Evolutionary conservation across 371 early-diverging fungal genomes (phyloP).

Genomic region (Mortierella sp.): DNA sequence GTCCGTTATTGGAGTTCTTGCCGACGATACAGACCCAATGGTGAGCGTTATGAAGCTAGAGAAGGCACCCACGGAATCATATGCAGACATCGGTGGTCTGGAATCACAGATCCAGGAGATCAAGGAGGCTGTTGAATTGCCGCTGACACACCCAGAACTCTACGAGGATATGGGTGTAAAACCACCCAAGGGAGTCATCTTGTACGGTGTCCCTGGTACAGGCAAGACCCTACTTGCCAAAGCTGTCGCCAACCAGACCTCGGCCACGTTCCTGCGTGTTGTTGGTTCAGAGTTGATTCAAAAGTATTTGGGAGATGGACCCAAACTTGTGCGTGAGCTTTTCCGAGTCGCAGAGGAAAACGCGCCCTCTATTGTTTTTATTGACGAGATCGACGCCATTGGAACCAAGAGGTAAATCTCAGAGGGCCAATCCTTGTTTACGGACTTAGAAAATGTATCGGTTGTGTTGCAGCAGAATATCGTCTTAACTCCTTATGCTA

Average conservation of each 20-base stretch:
- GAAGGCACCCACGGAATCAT: constrained; percentile 99
- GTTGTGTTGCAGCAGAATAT: not conserved
- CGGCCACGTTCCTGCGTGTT: constrained; percentile 99
- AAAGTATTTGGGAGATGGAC: constrained; percentile 99
- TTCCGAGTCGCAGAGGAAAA: constrained; percentile 99
- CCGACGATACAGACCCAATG: constrained; percentile 98
- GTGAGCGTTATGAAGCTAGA: constrained; percentile 99
- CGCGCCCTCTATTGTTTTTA: constrained; percentile 99
- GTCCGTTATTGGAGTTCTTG: constrained; percentile 97
- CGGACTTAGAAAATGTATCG: not conserved
- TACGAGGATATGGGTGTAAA: constrained; percentile 99
- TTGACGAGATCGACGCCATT: constrained; percentile 99
- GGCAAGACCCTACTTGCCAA: constrained; percentile 99
- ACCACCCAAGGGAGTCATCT: constrained; percentile 99
- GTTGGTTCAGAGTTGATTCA: constrained; percentile 99
- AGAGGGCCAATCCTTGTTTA: too few relatives aligned
- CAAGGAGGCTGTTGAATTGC: constrained; percentile 99
- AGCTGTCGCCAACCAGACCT: constrained; percentile 99
- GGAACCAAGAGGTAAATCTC: constrained; percentile 91
- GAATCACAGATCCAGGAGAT: constrained; percentile 99
- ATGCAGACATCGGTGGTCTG: constrained; percentile 99
- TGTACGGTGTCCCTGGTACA: constrained; percentile 99
- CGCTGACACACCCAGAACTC: constrained; percentile 99
- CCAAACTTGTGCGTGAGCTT: constrained; percentile 99
- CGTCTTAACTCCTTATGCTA: not conserved